Base-by-base conservation (phyloP, 2,329 filamentous ascomycete species). In the Claviceps sorghi region DNA sequence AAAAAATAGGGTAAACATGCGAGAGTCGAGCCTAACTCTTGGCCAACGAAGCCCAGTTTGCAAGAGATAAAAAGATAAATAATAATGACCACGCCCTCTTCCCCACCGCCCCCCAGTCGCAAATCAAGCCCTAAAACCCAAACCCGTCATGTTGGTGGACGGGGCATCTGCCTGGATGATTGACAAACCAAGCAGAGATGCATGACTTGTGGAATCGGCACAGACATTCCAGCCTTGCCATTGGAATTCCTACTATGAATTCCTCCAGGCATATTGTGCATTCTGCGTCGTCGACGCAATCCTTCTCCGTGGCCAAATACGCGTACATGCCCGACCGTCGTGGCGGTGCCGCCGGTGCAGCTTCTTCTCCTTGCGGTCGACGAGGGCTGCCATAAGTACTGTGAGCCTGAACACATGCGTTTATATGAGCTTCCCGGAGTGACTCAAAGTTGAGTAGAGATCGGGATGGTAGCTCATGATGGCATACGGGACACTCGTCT, bases 401-500 rank as follows among this genome's bases (percentile, higher is more conserved):
- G 58, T 80, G 76, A 9, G 70, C 65, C 36, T 67, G 67, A 54
- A 84, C 80, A 60, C 81, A 84, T 8, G 65, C 63, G 32, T 69
- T 72, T 53, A 84, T 80, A 58, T 84, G 81, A 32, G 70, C 64
- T 59, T 81, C 78, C 34, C 80, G 74, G 13, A 77, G 67, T 3
- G 64, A 57, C 59, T 83, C 78, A 52, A 69, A 78, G 55, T 81
- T 73, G 2, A 73, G 64, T 2, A 82, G 69, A 4, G 64, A 65
- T 19, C 72, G 70, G 2, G 79, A 75, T 0, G 86, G 84, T 3
- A 89, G 72, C 65, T 88, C 84, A 40, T 72, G 68, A 60, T 86
- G 84, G 59, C 86, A 91, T 45, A 90, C 77, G 0, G 86, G 86
- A 56, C 86, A 91, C 60, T 88, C 83, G 62, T 90, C 86, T 61